Base-by-base conservation (phyloP, 129 eudicot species). In the Saposhnikovia divaricata region DNA sequence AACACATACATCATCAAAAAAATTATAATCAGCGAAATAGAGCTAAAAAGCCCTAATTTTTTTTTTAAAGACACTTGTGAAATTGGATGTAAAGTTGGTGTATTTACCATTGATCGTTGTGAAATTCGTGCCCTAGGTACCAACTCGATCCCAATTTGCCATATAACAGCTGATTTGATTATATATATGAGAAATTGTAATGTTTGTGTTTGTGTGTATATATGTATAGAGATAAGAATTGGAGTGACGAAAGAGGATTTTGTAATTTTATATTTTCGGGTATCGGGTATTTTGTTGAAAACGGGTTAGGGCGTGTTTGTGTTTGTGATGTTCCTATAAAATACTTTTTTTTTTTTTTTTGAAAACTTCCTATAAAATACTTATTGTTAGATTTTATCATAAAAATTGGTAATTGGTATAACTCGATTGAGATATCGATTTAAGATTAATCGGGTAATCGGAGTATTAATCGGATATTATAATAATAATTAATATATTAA, bases 121-220 rank as follows among this genome's bases (percentile, higher is more conserved):
- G 6, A 19, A 68, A 27, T 75, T 14, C 2, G 73, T 86, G 85
- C 88, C 91, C 94, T 88, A 87, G 79, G 71, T 81, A 66, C 50
- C 65, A 48, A 83, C 76, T 68, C 63, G 69, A 80, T 84, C 78
- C 76, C 37, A 80, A 81, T 38, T 15, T 50, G 81, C 77, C 87
- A 77, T 81, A 87, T 84, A 81, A 69, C 15, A 76, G 16, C 27
- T 46, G 21, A 13, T 16, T 0, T 28, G 45, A 21, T 72, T 68
- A 23, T 61, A 61, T 61, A n/a, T 61, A n/a, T 8, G 37, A 21
- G 34, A 10, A 61, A n/a, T 8, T 61, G 34, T 61, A 25, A 61
- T 25, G 28, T n/a, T 57, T 57, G 34, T 25, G 37, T n/a, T 18
- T 53, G 34, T 57, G 21, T 57, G 1, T 23, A 0, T 19, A 21